Percentiles rank a stretch among this genome's conserved stretches.
These are phyloP conservation scores for Aspergillus sclerotiicarbonarius DNA, from an alignment of 495 filamentous ascomycete genomes.

Conservation along the genomic window DNA sequence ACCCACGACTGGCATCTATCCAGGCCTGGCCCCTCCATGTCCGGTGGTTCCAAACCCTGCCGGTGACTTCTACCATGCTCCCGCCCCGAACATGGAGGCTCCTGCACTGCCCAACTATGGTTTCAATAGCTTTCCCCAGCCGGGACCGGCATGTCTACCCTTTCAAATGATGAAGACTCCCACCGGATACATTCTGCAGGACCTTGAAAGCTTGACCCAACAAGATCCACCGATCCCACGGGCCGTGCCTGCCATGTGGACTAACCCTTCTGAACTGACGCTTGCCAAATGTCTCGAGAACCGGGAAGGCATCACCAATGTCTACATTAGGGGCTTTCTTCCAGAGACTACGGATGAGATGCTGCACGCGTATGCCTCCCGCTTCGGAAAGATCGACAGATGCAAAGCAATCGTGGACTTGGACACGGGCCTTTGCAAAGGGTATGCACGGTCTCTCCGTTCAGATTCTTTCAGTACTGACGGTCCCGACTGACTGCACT, in stretches of 20 bases:
- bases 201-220: conserved; percentile 68
- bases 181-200: conserved; percentile 57
- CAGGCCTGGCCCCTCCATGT: conserved; percentile 10
- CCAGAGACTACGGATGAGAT: conserved; percentile 94
- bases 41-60: conserved; percentile 20
- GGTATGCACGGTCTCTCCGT: conserved; percentile 52
- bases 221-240: conserved; percentile 80
- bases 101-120: conserved; percentile 24
- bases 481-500: conserved; percentile 20
- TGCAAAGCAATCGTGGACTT: conserved; percentile 98
- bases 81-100: conserved; percentile 20
- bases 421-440: conserved; percentile 88
- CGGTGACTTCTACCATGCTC: conserved; percentile 25
- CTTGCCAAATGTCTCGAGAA: conserved; percentile 91
- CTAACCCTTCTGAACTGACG: conserved; percentile 67
- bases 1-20: conserved; percentile 23
- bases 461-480: neutral
- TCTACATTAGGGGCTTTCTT: conserved; percentile 94
- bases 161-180: conserved; percentile 45
- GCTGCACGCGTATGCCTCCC: conserved; percentile 72
- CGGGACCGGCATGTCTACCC: conserved; percentile 27
- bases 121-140: conserved; percentile 23
- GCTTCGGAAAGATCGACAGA: conserved; percentile 87
- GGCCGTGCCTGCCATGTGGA: conserved; percentile 83
- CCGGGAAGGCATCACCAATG: conserved; percentile 82